Evolutionary conservation across 805 yeast species (phyloP).

Genomic region (Jamesozyma hellenica): DNA sequence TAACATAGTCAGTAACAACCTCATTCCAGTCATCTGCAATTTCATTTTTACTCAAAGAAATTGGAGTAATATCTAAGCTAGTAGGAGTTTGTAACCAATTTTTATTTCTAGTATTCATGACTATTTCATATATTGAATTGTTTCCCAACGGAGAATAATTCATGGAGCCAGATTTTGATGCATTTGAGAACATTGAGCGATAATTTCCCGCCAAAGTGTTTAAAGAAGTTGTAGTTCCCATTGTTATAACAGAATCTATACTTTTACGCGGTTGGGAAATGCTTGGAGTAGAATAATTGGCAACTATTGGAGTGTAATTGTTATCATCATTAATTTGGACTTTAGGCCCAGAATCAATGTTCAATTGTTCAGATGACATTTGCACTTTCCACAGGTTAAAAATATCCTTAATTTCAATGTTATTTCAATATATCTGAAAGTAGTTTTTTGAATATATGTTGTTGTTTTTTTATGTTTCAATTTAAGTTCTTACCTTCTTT

Average conservation of each 20-base stretch:
- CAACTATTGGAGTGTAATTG: no score
- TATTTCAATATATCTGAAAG: no score
- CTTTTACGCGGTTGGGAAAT: constrained; percentile 3
- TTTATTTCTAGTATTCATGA: constrained; percentile 33
- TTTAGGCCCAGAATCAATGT: no score
- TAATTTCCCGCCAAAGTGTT: constrained; percentile 5
- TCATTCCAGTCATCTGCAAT: constrained; percentile 37
- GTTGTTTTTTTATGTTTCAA: no score
- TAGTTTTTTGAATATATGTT: no score
- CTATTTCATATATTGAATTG: constrained; percentile 68
- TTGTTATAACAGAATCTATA: constrained; percentile 6
- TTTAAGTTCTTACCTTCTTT: no score
- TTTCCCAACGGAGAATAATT: constrained; percentile 30
- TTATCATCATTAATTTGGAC: no score
- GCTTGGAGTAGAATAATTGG: no score
- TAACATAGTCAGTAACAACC: constrained; percentile 37
- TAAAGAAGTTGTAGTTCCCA: constrained; percentile 2
- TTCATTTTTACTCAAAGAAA: constrained; percentile 43
- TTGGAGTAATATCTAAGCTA: constrained; percentile 72
- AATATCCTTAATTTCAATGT: no score
- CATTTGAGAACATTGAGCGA: constrained; percentile 5
- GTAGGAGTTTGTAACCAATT: constrained; percentile 56
- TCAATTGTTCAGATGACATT: no score
- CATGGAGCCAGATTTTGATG: constrained; percentile 19
- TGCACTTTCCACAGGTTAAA: neutral